These are phyloP conservation scores for Penicillium arizonense DNA, from an alignment of 495 filamentous ascomycete species.

Conservation along the genomic window DNA sequence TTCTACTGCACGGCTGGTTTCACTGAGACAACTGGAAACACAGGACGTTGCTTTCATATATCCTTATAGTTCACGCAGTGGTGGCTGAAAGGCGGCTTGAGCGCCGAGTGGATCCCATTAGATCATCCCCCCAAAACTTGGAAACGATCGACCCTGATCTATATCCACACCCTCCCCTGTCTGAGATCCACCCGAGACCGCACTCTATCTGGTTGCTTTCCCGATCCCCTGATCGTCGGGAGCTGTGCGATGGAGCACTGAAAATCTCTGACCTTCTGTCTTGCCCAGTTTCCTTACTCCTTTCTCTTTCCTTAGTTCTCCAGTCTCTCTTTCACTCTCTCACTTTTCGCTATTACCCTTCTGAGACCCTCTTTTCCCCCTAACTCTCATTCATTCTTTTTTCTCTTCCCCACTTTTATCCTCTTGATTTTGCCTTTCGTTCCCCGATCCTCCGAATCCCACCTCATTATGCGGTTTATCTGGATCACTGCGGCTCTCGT, in stretches of 20 bases:
- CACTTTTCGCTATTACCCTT: background rate
- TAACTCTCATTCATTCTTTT: background rate
- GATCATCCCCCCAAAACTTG: background rate
- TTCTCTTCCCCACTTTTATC: background rate
- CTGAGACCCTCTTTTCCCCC: background rate
- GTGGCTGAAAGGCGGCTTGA: too few relatives aligned
- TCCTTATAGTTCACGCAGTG: too few relatives aligned
- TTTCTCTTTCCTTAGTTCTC: background rate
- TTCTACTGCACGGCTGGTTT: too few relatives aligned
- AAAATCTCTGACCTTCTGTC: background rate
- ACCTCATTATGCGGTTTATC: background rate
- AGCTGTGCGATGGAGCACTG: background rate
- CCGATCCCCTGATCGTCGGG: background rate
- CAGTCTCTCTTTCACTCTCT: constrained; percentile 1
- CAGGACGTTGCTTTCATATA: too few relatives aligned
- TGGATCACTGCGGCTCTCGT: background rate
- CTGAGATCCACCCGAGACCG: background rate
- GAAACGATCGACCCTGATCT: background rate
- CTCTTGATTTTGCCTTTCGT: background rate
- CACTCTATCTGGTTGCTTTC: too few relatives aligned
- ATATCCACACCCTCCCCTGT: background rate
- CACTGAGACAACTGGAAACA: too few relatives aligned
- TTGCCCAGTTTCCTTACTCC: background rate
- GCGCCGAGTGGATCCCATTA: background rate
- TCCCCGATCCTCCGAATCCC: background rate